Evolutionary conservation across 495 filamentous ascomycete species (phyloP).

Genomic region (Penicillium angulare): DNA sequence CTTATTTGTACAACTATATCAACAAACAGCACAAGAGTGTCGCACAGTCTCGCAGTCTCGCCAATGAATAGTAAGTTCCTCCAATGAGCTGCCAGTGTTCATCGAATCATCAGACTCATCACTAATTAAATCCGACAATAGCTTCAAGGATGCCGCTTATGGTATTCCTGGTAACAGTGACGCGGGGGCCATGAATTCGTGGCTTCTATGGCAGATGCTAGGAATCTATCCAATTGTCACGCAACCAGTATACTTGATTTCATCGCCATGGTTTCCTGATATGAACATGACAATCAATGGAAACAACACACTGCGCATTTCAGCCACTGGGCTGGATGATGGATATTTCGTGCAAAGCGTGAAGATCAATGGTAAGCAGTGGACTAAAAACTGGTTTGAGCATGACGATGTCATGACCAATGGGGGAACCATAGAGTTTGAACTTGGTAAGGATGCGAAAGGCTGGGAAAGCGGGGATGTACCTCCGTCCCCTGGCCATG

Average conservation of each 20-base stretch:
- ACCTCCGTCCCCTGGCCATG: constrained; percentile 51
- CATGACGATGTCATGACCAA: constrained; percentile 63
- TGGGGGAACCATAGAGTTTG: constrained; percentile 62
- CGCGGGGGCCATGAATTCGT: constrained; percentile 69
- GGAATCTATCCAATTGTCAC: constrained; percentile 66
- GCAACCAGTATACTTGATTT: constrained; percentile 63
- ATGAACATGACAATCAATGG: constrained; percentile 55
- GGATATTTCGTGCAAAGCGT: constrained; percentile 55
- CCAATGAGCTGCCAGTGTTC: neutral
- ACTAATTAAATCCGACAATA: constrained; percentile 3
- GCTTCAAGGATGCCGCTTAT: constrained; percentile 37
- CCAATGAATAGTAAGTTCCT: constrained; percentile 53
- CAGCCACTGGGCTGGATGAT: constrained; percentile 47
- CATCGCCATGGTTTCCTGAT: constrained; percentile 60
- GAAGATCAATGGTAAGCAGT: constrained; percentile 31
- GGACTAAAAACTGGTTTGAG: constrained; percentile 57
- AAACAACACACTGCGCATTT: constrained; percentile 56
- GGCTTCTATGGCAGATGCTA: constrained; percentile 69
- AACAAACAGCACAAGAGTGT: constrained; percentile 59
- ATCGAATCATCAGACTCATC: neutral
- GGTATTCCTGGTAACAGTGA: constrained; percentile 69
- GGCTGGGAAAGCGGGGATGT: constrained; percentile 57
- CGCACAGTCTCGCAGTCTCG: constrained; percentile 51
- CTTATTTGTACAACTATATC: constrained; percentile 69
- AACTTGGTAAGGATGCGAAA: constrained; percentile 50